Evolutionary conservation across 202 grass and related monocot genomes (phyloP).

Genomic region (Hordeum pubiflorum): DNA sequence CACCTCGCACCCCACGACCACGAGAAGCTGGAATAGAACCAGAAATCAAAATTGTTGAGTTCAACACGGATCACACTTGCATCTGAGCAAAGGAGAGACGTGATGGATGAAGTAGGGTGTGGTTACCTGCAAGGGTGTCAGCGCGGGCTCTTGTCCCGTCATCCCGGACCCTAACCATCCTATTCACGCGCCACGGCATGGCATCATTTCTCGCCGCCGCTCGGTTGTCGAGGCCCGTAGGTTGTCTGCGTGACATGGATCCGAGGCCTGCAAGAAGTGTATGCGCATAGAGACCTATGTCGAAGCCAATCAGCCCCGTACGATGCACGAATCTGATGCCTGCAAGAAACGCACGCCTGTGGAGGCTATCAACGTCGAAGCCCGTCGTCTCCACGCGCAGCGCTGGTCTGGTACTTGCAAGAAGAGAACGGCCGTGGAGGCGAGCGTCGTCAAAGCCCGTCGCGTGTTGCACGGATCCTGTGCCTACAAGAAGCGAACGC

Average conservation of each 20-base stretch:
- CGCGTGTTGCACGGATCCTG: background rate
- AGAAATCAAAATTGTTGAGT: background rate
- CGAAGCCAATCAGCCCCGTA: background rate
- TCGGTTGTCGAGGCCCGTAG: background rate
- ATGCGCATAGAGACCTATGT: background rate
- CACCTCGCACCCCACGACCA: background rate
- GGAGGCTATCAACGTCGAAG: background rate
- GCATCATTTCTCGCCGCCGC: background rate
- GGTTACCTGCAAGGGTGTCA: background rate
- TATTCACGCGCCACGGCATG: background rate
- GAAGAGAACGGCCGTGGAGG: background rate
- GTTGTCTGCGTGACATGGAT: too few species aligned
- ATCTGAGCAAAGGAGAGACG: background rate
- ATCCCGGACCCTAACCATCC: background rate
- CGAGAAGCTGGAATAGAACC: background rate
- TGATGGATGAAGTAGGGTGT: background rate
- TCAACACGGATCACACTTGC: background rate
- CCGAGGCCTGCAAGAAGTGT: background rate
- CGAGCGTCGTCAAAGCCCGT: background rate
- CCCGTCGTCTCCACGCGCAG: background rate
- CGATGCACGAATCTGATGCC: background rate
- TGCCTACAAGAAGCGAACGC: background rate
- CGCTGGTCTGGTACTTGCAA: background rate
- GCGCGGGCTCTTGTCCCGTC: background rate
- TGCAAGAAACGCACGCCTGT: background rate